Evolutionary conservation across 495 filamentous ascomycete species (phyloP).

Genomic region (Ramalina intermedia): DNA sequence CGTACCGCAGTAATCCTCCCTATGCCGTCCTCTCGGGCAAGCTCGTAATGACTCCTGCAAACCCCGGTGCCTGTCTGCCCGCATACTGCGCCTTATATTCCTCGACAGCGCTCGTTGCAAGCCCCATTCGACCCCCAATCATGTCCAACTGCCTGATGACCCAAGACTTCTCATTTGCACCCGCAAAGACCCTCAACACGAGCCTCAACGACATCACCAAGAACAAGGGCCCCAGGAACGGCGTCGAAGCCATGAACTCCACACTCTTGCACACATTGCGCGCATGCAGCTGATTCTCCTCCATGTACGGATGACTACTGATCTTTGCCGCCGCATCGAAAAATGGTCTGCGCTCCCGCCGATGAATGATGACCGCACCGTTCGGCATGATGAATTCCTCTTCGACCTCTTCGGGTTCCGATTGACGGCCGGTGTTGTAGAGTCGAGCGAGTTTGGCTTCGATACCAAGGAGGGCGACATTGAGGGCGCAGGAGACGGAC

Average conservation of each 20-base stretch:
- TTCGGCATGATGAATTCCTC: background rate
- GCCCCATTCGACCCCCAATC: background rate
- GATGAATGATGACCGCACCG: background rate
- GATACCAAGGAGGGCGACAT: slow-evolving; percentile 5
- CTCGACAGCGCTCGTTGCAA: slow-evolving; percentile 1
- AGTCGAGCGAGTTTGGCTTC: slow-evolving; percentile 4
- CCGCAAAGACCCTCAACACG: background rate
- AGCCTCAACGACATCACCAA: slow-evolving; percentile 1
- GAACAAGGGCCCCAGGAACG: slow-evolving; percentile 6
- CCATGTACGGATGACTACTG: background rate
- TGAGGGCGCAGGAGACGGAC: background rate
- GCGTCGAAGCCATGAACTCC: slow-evolving; percentile 1
- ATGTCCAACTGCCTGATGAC: background rate
- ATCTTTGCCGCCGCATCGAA: background rate
- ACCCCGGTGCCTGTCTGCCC: too few relatives aligned
- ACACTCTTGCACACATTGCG: slow-evolving; percentile 2
- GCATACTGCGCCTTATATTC: background rate
- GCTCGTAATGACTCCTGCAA: too few relatives aligned
- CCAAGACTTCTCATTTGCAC: slow-evolving; percentile 3
- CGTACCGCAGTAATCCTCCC: too few relatives aligned
- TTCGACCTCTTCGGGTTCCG: background rate
- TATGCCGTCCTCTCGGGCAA: too few relatives aligned
- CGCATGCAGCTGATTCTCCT: slow-evolving; percentile 1
- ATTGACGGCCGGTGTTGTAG: background rate
- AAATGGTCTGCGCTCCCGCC: background rate